Evolutionary conservation across 148 eudicot genomes (phyloP), one percentile per base, ranked within the genome.

Genomic region (Chenopodium suecicum): DNA sequence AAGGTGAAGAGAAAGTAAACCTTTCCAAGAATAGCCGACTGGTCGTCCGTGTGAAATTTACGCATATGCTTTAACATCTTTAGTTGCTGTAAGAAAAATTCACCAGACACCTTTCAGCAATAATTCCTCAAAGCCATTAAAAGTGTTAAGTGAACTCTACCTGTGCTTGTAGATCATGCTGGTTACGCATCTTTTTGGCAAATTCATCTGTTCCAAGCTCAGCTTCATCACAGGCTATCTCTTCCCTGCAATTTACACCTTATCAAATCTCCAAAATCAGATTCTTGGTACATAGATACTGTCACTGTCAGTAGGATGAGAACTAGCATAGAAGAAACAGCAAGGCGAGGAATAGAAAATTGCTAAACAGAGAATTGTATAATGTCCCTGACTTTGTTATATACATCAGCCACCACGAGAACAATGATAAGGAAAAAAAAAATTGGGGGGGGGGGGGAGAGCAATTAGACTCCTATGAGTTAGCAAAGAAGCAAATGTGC

Each of bases 161-260:
- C 96, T 88, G 88, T 68, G 86, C 86, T 44, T 95, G 98, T 74
- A 93, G 80, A 65, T 84, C 82, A 58, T 88, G 85, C 62, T 90
- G 97, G 88, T 75, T 88, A 44, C 74, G 84, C 92, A 90, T 80
- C 82, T 89, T 93, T 88, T 90, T 89, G 62, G 89, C 90, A 90
- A 88, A 95, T 70, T 84, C 87, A 25, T 90, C 97, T 23, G 92
- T 90, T 82, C 93, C 96, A 86, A 95, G 98, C 81, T 95, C 98
- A 56, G 94, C 98, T 89, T 95, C 98, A 80, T 93, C 98, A 86
- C 97, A 93, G 14, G 93, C 98, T 84, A 90, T 80, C 89, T 95
- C 98, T 83, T 95, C 98, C 84, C 98, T 95, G 89, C 44, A 73
- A 78, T 85, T 82, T 80, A 64, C 37, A 80, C 41, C 69, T 16